Evolutionary conservation across 176 grass and related monocot species (phyloP).

Genomic region (barley (Hordeum vulgare)): MorexV3_pseudomolecules_assembly NC_058519.1:54501705-54502204

Average conservation of each 20-base stretch:
- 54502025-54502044: conserved; percentile 9
- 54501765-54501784: conserved; percentile 3
- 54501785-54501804: conserved; percentile 18
- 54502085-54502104: neutral
- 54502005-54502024: conserved; percentile 11
- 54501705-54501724: conserved; percentile 16
- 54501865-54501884: conserved; percentile 2
- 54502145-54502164: neutral
- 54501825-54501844: conserved; percentile 25
- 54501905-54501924: conserved; percentile 32
- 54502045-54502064: conserved; percentile 14
- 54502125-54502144: neutral
- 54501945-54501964: conserved; percentile 11
- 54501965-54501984: neutral
- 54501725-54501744: conserved; percentile 17
- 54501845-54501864: conserved; percentile 15
- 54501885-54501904: conserved; percentile 6
- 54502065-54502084: conserved; percentile 8
- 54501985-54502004: conserved; percentile 15
- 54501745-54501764: conserved; percentile 24
- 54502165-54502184: neutral
- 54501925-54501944: neutral
- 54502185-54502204: neutral
- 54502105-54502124: neutral
- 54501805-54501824: conserved; percentile 16